phyloP scores from a whole-genome alignment of 768 basidiomycete genomes.

The Kwoniella bestiolae region DNA sequence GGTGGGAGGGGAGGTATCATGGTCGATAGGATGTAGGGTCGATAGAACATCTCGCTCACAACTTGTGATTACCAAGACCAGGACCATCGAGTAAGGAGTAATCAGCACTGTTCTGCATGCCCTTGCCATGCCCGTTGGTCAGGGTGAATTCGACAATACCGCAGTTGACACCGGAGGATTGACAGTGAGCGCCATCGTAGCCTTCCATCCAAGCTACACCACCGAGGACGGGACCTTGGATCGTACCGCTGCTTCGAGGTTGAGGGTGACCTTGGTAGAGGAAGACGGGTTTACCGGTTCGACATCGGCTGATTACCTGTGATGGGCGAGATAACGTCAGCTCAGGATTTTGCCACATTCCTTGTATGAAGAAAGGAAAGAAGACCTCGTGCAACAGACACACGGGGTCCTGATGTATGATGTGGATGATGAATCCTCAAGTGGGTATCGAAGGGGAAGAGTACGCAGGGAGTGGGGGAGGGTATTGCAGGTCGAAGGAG shows the following conservation, averaged over 20 bases:
- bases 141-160: conserved; percentile 35
- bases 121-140: conserved; percentile 13
- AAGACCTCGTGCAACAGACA: too few species aligned
- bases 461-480: too few species aligned
- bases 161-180: conserved; percentile 31
- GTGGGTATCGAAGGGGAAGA: too few species aligned
- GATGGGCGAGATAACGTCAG: background rate
- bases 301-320: conserved; percentile 35
- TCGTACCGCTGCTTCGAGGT: conserved; percentile 8
- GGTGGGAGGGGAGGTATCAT: too few species aligned
- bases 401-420: too few species aligned
- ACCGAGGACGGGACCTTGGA: conserved; percentile 24
- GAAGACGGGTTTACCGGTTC: conserved; percentile 30
- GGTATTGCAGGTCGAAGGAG: background rate
- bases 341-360: background rate
- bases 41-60: conserved; percentile 14
- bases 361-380: too few species aligned
- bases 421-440: too few species aligned
- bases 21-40: too few species aligned
- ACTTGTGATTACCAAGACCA: conserved; percentile 25
- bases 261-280: conserved; percentile 6
- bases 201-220: conserved; percentile 31
- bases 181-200: conserved; percentile 17
- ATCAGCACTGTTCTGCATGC: conserved; percentile 21
- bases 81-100: conserved; percentile 28